Base-by-base conservation (phyloP, 2,329 filamentous ascomycete species). In the Fusarium napiforme region DNA sequence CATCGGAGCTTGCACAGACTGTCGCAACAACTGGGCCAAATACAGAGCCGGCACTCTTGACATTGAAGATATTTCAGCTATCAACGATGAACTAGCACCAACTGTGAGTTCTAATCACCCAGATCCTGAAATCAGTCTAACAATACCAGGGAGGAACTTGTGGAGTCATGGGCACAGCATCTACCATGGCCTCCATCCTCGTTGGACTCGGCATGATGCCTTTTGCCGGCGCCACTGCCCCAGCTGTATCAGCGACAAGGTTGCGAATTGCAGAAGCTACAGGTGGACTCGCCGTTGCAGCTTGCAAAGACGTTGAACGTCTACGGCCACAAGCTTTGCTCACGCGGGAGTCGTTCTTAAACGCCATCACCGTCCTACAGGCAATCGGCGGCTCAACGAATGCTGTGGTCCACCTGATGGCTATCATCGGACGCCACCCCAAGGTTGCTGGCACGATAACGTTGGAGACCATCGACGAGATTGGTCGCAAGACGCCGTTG, bases 121-220 rank as follows among this genome's bases (percentile, higher is more conserved):
- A 43, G 4, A 1, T 2, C 9, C 4, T 5, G 6, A 7, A 3
- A 21, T 21, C 7, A 19, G 9, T 23, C 40, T 67, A 7, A 67
- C 30, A 18, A 2, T 12, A 0, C 0, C 45, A 57, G 85, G 89
- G 90, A 4, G 94, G 94, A 36, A 95, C 93, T 2, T 97, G 94
- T 73, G 94, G 94, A 52, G 94, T 95, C 23, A 97, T 97, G 94
- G 96, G 94, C 72, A 97, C 94, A 0, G 94, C 94, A 11, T 96
- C 94, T 78, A 97, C 94, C 4, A 96, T 97, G 93, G 93, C 93
- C 2, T 95, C 93, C 10, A 89, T 94, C 21, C 92, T 95, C 28
- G 93, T 94, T 69, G 93, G 90, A 1, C 91, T 97, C 76, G 94
- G 94, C n/a, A 86, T 97, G 74, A 92, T 93, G 66, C 87, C 95